These are phyloP conservation scores for Hyparrhenia diplandra DNA, from an alignment of 176 grass and related monocot species.

Conservation along the genomic window DNA sequence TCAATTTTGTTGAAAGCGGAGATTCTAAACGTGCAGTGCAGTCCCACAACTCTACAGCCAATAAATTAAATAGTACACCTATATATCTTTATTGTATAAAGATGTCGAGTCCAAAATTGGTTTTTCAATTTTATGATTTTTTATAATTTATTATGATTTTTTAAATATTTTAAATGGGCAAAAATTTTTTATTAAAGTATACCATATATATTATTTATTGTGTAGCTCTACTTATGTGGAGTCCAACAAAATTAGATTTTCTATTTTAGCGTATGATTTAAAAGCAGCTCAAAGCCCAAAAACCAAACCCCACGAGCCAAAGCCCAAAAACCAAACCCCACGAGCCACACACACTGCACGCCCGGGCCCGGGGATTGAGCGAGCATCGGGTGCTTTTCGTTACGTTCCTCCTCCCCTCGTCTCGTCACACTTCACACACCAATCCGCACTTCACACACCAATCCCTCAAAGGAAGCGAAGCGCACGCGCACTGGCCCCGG, in stretches of 20 bases:
- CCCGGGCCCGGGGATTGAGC: neutral
- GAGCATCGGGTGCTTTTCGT: neutral
- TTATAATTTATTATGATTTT: too few species aligned
- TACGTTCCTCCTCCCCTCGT: neutral
- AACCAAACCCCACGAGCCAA: too few species aligned
- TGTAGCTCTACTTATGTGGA: too few species aligned
- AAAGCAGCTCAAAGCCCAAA: neutral
- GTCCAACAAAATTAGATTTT: too few species aligned
- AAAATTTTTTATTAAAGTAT: too few species aligned
- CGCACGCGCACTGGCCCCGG: neutral
- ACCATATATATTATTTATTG: too few species aligned
- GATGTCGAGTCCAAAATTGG: too few species aligned
- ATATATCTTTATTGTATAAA: too few species aligned
- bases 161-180: too few species aligned
- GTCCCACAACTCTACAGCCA: neutral
- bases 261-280: too few species aligned
- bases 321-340: neutral
- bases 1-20: neutral
- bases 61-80: too few species aligned
- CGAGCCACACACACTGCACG: neutral
- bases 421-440: neutral
- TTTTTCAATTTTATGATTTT: too few species aligned
- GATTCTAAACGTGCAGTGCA: neutral
- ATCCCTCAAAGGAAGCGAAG: neutral
- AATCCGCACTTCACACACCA: neutral